phyloP scores from a whole-genome alignment of 1,139 yeast genomes.

The Magnusiomyces suaveolens region DNA sequence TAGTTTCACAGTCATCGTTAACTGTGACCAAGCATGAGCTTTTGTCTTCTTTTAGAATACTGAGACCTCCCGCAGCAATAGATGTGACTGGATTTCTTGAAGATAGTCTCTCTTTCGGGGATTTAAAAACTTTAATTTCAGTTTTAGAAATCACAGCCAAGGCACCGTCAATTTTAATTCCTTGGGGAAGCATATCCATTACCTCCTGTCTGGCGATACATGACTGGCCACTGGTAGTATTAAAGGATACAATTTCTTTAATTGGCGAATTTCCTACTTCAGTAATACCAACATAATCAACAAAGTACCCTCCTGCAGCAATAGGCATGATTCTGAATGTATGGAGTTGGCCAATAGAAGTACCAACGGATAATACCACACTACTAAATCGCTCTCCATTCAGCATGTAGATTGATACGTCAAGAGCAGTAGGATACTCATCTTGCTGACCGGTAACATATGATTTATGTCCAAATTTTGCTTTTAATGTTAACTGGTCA shows the following conservation, averaged over 20 bases:
- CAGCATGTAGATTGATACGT: constrained; percentile 59
- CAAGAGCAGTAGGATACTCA: constrained; percentile 47
- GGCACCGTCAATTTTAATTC: constrained; percentile 53
- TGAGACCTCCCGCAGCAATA: constrained; percentile 49
- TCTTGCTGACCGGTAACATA: constrained; percentile 11
- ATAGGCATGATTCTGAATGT: constrained; percentile 63
- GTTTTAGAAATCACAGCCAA: constrained; percentile 48
- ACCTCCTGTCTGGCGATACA: constrained; percentile 54
- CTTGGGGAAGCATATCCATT: constrained; percentile 54
- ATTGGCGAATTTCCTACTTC: constrained; percentile 44
- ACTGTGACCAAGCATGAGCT: constrained; percentile 38
- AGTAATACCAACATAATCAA: constrained; percentile 44
- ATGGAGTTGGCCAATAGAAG: constrained; percentile 64
- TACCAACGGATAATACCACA: constrained; percentile 65
- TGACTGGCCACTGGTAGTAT: constrained; percentile 47
- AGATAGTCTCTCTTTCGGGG: constrained; percentile 44
- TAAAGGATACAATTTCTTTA: constrained; percentile 49
- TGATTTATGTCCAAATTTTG: constrained; percentile 10
- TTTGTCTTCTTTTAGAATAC: constrained; percentile 37
- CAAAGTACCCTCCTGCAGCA: constrained; percentile 58
- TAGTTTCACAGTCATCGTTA: constrained; percentile 35
- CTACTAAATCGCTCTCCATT: constrained; percentile 62
- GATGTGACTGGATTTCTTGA: constrained; percentile 40
- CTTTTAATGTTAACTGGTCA: constrained; percentile 23
- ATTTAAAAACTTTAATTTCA: constrained; percentile 56